Evolutionary conservation across 1,139 yeast species (phyloP), one percentile per base, ranked within the genome.

Genomic region (Hemisphaericaspora xylanilytica): DNA sequence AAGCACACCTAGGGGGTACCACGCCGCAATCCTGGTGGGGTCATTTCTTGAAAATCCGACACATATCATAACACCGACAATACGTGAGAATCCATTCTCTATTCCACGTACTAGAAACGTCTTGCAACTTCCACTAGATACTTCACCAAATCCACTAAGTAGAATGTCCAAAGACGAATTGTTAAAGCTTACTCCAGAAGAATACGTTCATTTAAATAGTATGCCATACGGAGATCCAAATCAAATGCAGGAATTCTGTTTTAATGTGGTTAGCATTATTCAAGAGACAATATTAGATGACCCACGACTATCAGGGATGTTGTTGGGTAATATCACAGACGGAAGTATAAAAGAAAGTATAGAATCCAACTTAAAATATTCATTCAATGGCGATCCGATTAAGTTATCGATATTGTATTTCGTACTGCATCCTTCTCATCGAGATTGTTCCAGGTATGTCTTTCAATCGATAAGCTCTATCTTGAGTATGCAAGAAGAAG

Each of bases 141-240:
- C 61, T 1, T 55, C 50, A 41, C 65, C 68, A 5, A 67, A 67
- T 37, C 74, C 75, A 3, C 50, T 70, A 22, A 58, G 54, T 35
- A 40, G 50, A 10, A 58, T 67, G 63, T 33, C 53, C 9, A 58
- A 59, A 37, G 51, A 50, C 0, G 60, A 64, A 28, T 45, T 70
- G 1, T 21, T 55, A 10, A 36, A 35, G 1, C 53, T 70, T n/a
- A 45, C 47, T 9, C 39, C 40, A 6, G 35, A 43, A 6, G 63
- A 63, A 22, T 60, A 61, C 39, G 33, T 38, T 14, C 62, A 64
- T 42, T 49, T 68, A 10, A 40, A 57, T 3, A 40, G 44, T 4
- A 50, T 66, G n/a, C 64, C 66, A 0, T 56, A 56, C 45, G 53
- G 47, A 9, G 22, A 49, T 3, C 32, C 51, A 2, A 48, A 53